These are phyloP conservation scores for Cryptosporidium felis DNA, from an alignment of 169 alveolate species.

Conservation along the genomic window DNA sequence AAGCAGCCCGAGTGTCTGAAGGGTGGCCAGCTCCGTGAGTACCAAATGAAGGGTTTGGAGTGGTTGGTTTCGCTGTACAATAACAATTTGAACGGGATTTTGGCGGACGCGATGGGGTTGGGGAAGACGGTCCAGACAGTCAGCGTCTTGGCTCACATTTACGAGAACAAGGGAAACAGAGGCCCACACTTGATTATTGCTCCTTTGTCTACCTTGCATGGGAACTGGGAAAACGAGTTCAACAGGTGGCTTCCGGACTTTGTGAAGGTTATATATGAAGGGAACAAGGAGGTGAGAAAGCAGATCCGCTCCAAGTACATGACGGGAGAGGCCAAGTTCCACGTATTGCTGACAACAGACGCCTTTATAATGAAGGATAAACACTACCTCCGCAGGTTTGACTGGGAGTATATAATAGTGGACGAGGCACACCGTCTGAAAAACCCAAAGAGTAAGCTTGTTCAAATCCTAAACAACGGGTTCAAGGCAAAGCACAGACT, in stretches of 20 bases:
- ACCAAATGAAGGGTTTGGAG: slow-evolving; percentile 91
- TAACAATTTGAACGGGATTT: slow-evolving; percentile 92
- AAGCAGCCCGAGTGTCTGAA: slow-evolving; percentile 88
- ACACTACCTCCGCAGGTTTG: slow-evolving; percentile 81
- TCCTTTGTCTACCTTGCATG: slow-evolving; percentile 93
- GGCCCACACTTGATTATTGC: slow-evolving; percentile 96
- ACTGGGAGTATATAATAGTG: slow-evolving; percentile 93
- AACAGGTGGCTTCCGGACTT: slow-evolving; percentile 94
- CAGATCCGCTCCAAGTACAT: slow-evolving; percentile 73
- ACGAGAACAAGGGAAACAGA: slow-evolving; percentile 86
- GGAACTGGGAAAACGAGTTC: slow-evolving; percentile 93
- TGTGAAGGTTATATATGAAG: slow-evolving; percentile 86
- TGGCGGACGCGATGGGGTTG: slow-evolving; percentile 96
- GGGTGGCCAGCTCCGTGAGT: slow-evolving; percentile 88
- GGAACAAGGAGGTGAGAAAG: slow-evolving; percentile 70
- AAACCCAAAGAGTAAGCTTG: slow-evolving; percentile 89
- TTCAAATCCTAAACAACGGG: slow-evolving; percentile 77
- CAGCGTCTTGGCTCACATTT: slow-evolving; percentile 87
- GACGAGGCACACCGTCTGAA: slow-evolving; percentile 96
- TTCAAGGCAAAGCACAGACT: slow-evolving; percentile 83
- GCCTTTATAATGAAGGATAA: slow-evolving; percentile 78
- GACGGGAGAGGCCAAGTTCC: slow-evolving; percentile 74
- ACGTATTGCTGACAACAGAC: slow-evolving; percentile 76
- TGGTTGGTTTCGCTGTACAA: slow-evolving; percentile 95
- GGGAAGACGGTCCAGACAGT: slow-evolving; percentile 94